These are phyloP conservation scores for Hibiscus mutabilis DNA, from an alignment of 345 rosid species.

Conservation along the genomic window DNA sequence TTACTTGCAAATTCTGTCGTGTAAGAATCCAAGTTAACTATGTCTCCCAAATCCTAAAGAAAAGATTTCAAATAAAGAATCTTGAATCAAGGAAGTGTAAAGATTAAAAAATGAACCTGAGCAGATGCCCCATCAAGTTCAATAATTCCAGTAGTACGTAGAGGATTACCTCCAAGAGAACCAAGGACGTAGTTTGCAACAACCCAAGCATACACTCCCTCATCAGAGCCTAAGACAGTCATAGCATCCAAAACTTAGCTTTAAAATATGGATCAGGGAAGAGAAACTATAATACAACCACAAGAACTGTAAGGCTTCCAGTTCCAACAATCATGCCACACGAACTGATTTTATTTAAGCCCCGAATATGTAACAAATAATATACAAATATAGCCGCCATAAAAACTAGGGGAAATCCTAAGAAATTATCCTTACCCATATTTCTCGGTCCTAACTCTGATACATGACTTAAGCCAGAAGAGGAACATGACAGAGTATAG, in stretches of 20 bases:
- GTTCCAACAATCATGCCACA: neutral
- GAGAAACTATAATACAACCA: neutral
- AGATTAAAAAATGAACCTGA: constrained; percentile 45
- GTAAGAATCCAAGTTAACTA: neutral
- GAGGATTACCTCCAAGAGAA: constrained; percentile 38
- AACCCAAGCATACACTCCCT: constrained; percentile 94
- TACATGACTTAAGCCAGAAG: neutral
- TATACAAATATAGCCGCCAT: neutral
- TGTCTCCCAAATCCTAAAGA: neutral
- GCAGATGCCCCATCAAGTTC: constrained; percentile 64
- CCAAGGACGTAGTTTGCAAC: constrained; percentile 77
- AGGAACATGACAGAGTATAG: neutral
- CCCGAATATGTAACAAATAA: neutral
- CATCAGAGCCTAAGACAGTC: constrained; percentile 72
- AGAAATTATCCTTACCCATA: neutral
- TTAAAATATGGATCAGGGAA: neutral
- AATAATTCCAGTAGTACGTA: neutral
- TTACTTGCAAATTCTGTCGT: neutral
- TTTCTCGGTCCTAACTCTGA: neutral
- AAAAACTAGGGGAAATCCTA: neutral
- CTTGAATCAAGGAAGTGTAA: no score
- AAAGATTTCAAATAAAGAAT: neutral
- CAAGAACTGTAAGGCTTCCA: neutral
- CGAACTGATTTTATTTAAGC: neutral
- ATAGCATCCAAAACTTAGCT: constrained; percentile 13